Percentiles rank a stretch among this genome's conserved stretches.
These are phyloP conservation scores for Thermoascus crustaceus DNA, from an alignment of 2,329 filamentous ascomycete genomes.

Conservation along the genomic window DNA sequence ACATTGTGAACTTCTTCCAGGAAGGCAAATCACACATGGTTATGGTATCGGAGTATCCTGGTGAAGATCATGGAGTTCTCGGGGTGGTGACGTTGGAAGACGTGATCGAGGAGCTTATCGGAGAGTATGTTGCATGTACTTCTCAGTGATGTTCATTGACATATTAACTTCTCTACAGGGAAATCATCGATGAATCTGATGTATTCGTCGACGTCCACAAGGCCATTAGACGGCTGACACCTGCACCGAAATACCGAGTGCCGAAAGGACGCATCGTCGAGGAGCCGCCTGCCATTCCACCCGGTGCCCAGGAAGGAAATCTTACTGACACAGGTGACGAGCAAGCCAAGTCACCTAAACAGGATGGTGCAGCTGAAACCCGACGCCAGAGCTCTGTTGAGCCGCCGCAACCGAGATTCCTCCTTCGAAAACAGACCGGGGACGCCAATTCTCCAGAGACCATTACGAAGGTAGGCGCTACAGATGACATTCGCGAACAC, in stretches of 20 bases:
- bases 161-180: conserved; percentile 45
- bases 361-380: conserved; percentile 12
- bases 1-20: conserved; percentile 99
- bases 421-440: conserved; percentile 28
- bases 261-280: conserved; percentile 48
- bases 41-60: conserved; percentile 80
- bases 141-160: not conserved
- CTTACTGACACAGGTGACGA: conserved; percentile 42
- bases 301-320: conserved; percentile 24
- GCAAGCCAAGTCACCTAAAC: conserved; percentile 20
- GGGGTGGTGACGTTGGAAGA: conserved; percentile 95
- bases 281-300: conserved; percentile 32
- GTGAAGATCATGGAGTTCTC: conserved; percentile 81
- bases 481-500: conserved; percentile 50
- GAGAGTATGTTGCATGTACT: conserved; percentile 61
- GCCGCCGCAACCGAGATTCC: conserved; percentile 31
- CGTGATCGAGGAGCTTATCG: conserved; percentile 96
- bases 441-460: conserved; percentile 22
- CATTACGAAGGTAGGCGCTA: conserved; percentile 42
- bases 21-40: conserved; percentile 99
- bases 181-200: conserved; percentile 98
- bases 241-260: conserved; percentile 71
- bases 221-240: conserved; percentile 80
- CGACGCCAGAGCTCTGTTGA: conserved; percentile 28
- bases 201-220: conserved; percentile 98